These are phyloP conservation scores for Globisporangium cylindrosporum DNA, from an alignment of 352 stramenopile genomes.

Conservation along the genomic window DNA sequence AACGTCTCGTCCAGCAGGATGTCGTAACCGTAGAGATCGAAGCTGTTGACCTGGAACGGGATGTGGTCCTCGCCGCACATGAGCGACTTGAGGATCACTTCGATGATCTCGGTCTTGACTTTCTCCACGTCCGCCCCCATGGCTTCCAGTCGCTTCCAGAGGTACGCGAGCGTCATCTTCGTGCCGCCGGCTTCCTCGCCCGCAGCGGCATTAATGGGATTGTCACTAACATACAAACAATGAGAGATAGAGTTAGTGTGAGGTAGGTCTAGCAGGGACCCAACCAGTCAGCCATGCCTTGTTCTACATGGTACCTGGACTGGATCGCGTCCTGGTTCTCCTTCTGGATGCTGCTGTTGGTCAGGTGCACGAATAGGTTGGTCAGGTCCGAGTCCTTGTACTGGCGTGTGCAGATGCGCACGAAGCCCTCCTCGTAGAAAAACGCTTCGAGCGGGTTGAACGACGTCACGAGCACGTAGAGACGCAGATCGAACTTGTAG, in stretches of 20 bases:
- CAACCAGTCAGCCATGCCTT: background rate
- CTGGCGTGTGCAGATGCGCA: conserved; percentile 81
- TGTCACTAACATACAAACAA: conserved; percentile 12
- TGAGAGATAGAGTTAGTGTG: background rate
- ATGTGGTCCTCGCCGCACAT: conserved; percentile 88
- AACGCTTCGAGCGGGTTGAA: conserved; percentile 93
- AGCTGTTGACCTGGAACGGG: conserved; percentile 88
- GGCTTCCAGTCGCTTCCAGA: conserved; percentile 66
- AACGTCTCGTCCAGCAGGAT: conserved; percentile 90
- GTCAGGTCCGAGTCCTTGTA: conserved; percentile 80
- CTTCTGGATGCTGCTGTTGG: conserved; percentile 94
- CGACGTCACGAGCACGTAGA: conserved; percentile 94
- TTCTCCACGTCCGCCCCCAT: conserved; percentile 63
- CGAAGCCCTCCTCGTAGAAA: conserved; percentile 93
- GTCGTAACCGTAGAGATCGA: conserved; percentile 95
- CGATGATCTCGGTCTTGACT: conserved; percentile 67
- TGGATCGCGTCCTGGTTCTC: conserved; percentile 56
- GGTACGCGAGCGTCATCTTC: conserved; percentile 79
- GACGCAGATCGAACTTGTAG: conserved; percentile 90
- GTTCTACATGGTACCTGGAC: conserved; percentile 17
- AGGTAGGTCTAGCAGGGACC: background rate
- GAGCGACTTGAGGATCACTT: conserved; percentile 88
- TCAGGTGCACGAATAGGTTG: conserved; percentile 90
- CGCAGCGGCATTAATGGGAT: conserved; percentile 40
- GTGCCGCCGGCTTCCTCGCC: conserved; percentile 60